These are phyloP conservation scores for Penicillium paradoxum DNA, from an alignment of 495 filamentous ascomycete species.

Conservation along the genomic window DNA sequence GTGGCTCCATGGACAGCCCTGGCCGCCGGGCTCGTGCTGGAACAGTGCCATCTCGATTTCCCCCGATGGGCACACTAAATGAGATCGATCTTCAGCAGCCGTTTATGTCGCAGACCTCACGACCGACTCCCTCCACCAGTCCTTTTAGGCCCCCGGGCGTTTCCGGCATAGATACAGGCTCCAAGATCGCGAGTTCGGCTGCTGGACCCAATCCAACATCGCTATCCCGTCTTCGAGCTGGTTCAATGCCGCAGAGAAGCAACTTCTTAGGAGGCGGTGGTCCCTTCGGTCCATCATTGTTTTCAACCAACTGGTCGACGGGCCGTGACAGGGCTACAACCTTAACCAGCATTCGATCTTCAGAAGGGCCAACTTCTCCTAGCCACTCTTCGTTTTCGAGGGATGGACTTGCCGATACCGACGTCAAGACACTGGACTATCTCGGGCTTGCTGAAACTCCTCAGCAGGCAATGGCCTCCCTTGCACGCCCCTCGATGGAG, in stretches of 20 bases:
- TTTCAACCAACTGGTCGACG: conserved; percentile 77
- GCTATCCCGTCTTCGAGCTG: conserved; percentile 83
- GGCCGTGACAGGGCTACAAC: conserved; percentile 77
- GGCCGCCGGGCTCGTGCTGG: conserved; percentile 78
- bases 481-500: conserved; percentile 53
- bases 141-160: conserved; percentile 81
- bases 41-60: conserved; percentile 93
- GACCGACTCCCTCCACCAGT: conserved; percentile 84
- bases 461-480: conserved; percentile 66
- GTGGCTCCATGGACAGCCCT: conserved; percentile 53
- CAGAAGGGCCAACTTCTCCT: conserved; percentile 85
- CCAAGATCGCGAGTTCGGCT: conserved; percentile 42
- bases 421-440: conserved; percentile 94
- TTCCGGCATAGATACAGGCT: conserved; percentile 56
- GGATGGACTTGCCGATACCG: conserved; percentile 79
- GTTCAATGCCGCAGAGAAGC: conserved; percentile 88
- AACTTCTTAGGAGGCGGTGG: conserved; percentile 56
- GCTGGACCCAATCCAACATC: conserved; percentile 58
- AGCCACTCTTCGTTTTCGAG: conserved; percentile 84
- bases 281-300: conserved; percentile 85
- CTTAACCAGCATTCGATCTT: conserved; percentile 78
- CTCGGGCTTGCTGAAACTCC: conserved; percentile 93
- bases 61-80: conserved; percentile 59
- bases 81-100: conserved; percentile 58
- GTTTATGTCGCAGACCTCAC: conserved; percentile 73